Evolutionary conservation across 495 filamentous ascomycete species (phyloP).

Genomic region (Lasiosphaeria hispida): DNA sequence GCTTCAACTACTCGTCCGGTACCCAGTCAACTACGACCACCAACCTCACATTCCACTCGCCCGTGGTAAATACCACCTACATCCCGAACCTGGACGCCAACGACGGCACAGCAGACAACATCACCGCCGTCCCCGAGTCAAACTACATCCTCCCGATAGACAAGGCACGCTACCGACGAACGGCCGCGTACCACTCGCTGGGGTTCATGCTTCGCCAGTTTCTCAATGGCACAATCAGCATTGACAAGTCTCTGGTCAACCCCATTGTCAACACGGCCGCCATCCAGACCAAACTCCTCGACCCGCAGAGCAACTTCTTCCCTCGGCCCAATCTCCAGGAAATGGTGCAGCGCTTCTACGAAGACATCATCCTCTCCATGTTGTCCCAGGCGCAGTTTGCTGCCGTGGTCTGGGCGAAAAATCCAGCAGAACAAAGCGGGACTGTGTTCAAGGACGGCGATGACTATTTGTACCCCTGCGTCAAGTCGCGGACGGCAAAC

Average conservation of each 20-base stretch:
- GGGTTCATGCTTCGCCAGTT: slow-evolving; percentile 31
- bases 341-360: slow-evolving; percentile 32
- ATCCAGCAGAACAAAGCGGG: slow-evolving; percentile 28
- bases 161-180: slow-evolving; percentile 27
- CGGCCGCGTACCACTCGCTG: slow-evolving; percentile 37
- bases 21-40: slow-evolving; percentile 30
- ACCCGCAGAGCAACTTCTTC: slow-evolving; percentile 31
- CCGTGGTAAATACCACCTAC: slow-evolving; percentile 38
- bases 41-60: slow-evolving; percentile 24
- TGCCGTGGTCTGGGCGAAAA: slow-evolving; percentile 36
- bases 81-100: slow-evolving; percentile 28
- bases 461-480: slow-evolving; percentile 31
- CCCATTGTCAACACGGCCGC: slow-evolving; percentile 35
- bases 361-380: slow-evolving; percentile 36
- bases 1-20: slow-evolving; percentile 32
- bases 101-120: slow-evolving; percentile 39
- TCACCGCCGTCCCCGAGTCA: slow-evolving; percentile 31
- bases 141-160: slow-evolving; percentile 36
- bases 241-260: slow-evolving; percentile 27
- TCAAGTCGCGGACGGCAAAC: slow-evolving; percentile 27
- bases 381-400: slow-evolving; percentile 35
- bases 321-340: slow-evolving; percentile 16
- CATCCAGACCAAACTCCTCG: slow-evolving; percentile 36
- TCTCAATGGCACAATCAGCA: slow-evolving; percentile 37
- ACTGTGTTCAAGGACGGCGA: background rate